Percentiles rank a stretch among this genome's conserved stretches.
phyloP scores from a whole-genome alignment of 2,329 filamentous ascomycete species.

The Talaromyces sp. region DNA sequence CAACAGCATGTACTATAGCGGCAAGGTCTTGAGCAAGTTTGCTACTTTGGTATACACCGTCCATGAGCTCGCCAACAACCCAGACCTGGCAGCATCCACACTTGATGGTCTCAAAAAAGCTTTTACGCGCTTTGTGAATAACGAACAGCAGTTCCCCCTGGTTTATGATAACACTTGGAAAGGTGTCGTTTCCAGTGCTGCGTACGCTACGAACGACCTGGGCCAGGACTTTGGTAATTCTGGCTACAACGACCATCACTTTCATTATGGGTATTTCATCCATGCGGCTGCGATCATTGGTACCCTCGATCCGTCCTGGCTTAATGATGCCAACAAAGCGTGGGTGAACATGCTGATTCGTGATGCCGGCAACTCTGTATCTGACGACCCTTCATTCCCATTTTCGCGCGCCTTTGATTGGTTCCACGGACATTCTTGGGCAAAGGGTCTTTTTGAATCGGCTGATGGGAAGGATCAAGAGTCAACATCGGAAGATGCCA shows the following conservation, averaged over 20 bases:
- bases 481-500: conserved; percentile 83
- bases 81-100: conserved; percentile 54
- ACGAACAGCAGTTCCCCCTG: conserved; percentile 62
- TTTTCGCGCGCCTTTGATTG: conserved; percentile 84
- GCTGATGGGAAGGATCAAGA: conserved; percentile 61
- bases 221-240: conserved; percentile 84
- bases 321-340: conserved; percentile 64
- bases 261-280: conserved; percentile 79
- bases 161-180: conserved; percentile 65
- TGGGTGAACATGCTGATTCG: conserved; percentile 83
- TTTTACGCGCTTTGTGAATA: conserved; percentile 64
- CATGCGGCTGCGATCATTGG: conserved; percentile 81
- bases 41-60: conserved; percentile 65
- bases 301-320: conserved; percentile 72
- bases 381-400: conserved; percentile 71
- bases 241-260: conserved; percentile 66
- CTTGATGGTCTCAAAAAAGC: conserved; percentile 62
- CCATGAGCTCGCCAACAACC: conserved; percentile 60
- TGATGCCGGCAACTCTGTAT: conserved; percentile 74
- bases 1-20: conserved; percentile 89
- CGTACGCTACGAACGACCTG: conserved; percentile 65
- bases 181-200: conserved; percentile 72
- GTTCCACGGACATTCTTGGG: conserved; percentile 94
- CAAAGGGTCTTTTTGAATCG: conserved; percentile 57
- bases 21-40: conserved; percentile 79